phyloP scores from a whole-genome alignment of 2,329 filamentous ascomycete genomes.

The Diaporthe sp. region DNA sequence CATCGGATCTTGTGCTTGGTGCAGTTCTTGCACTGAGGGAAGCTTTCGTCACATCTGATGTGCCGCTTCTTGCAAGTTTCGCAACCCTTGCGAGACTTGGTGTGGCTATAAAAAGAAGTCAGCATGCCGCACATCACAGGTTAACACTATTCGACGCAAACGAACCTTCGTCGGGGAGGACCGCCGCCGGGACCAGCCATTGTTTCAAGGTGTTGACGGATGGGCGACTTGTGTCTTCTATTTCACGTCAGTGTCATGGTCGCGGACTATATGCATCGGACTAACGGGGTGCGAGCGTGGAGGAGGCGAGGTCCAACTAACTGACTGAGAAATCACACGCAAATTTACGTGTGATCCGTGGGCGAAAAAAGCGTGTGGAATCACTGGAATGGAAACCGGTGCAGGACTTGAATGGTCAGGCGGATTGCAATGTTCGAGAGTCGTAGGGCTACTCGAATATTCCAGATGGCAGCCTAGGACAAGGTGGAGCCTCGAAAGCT shows the following conservation, averaged over 20 bases:
- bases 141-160: conserved; percentile 40
- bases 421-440: conserved; percentile 43
- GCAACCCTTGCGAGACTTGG: conserved; percentile 98
- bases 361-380: conserved; percentile 32
- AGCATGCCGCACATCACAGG: conserved; percentile 41
- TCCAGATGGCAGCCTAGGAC: conserved; percentile 46
- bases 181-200: conserved; percentile 97
- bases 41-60: conserved; percentile 97
- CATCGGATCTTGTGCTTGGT: conserved; percentile 99
- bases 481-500: conserved; percentile 39
- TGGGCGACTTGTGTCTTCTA: background rate
- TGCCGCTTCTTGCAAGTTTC: conserved; percentile 98
- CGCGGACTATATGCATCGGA: too few species aligned
- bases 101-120: conserved; percentile 76
- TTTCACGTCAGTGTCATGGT: background rate
- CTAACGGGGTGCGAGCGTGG: background rate
- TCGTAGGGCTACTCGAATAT: conserved; percentile 27
- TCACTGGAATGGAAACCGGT: background rate
- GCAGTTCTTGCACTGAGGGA: conserved; percentile 99
- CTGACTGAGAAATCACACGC: conserved; percentile 40
- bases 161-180: conserved; percentile 81
- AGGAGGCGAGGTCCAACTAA: conserved; percentile 42
- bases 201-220: conserved; percentile 49
- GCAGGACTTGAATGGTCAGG: background rate
- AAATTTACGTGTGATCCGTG: conserved; percentile 19